A percentile compares a stretch with the other conserved stretches of the same genome.
Evolutionary conservation across 2,329 filamentous ascomycete genomes (phyloP).

Genomic region (Cylindrodendrum hubeiense): DNA sequence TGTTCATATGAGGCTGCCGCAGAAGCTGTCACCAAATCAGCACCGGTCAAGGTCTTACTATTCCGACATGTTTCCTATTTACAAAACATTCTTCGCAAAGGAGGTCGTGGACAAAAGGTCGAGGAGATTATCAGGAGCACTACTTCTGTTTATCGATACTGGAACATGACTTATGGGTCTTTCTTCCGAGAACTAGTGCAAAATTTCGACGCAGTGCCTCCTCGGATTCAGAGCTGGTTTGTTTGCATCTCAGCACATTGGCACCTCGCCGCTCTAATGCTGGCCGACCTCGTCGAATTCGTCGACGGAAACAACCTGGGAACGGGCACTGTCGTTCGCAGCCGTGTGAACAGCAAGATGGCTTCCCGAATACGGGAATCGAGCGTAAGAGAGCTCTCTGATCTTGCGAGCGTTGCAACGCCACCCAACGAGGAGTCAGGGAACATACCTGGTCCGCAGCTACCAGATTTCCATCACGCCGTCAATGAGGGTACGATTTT

Average conservation of each 20-base stretch:
- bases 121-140: slow-evolving; percentile 62
- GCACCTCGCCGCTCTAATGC: slow-evolving; percentile 66
- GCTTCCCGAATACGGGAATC: slow-evolving; percentile 55
- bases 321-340: slow-evolving; percentile 26
- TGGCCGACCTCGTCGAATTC: slow-evolving; percentile 65
- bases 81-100: slow-evolving; percentile 61
- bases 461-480: slow-evolving; percentile 63
- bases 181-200: slow-evolving; percentile 65
- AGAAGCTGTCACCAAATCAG: slow-evolving; percentile 60
- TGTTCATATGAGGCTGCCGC: slow-evolving; percentile 64
- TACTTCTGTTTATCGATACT: slow-evolving; percentile 64
- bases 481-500: slow-evolving; percentile 66
- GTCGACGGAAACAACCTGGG: slow-evolving; percentile 57
- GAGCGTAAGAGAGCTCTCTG: slow-evolving; percentile 60
- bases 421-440: slow-evolving; percentile 39
- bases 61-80: slow-evolving; percentile 48
- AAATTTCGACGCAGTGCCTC: slow-evolving; percentile 61
- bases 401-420: slow-evolving; percentile 61
- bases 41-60: slow-evolving; percentile 57
- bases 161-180: slow-evolving; percentile 63
- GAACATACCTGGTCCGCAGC: slow-evolving; percentile 31
- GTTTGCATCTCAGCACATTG: slow-evolving; percentile 68
- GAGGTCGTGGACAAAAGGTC: slow-evolving; percentile 50
- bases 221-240: slow-evolving; percentile 70
- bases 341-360: slow-evolving; percentile 47